Evolutionary conservation across 1,284 basidiomycete genomes (phyloP).

Genomic region (Athelia psychrophila): DNA sequence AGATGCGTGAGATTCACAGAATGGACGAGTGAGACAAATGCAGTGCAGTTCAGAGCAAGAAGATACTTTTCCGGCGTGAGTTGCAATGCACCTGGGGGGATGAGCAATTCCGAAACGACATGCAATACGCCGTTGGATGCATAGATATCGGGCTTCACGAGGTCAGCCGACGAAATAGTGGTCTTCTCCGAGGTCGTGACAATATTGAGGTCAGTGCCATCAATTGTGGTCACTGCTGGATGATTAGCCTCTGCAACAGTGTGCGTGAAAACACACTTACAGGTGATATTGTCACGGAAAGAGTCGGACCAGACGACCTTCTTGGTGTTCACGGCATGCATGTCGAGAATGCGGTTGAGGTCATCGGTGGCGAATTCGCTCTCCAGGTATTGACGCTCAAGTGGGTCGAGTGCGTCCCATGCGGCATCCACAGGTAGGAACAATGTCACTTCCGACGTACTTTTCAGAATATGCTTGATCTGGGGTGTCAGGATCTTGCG

Average conservation of each 20-base stretch:
- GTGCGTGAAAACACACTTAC: constrained; percentile 39
- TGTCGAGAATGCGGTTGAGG: constrained; percentile 71
- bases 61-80: constrained; percentile 94
- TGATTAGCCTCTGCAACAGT: constrained; percentile 12
- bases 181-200: constrained; percentile 50
- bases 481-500: constrained; percentile 60
- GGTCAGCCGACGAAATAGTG: constrained; percentile 61
- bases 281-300: constrained; percentile 48
- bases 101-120: constrained; percentile 79
- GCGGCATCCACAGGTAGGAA: constrained; percentile 89
- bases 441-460: constrained; percentile 76
- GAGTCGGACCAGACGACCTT: constrained; percentile 64
- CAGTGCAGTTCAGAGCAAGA: constrained; percentile 85
- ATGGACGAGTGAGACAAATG: constrained; percentile 87
- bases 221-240: constrained; percentile 62
- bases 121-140: constrained; percentile 96
- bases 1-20: constrained; percentile 76
- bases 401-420: constrained; percentile 60
- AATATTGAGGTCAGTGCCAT: constrained; percentile 68
- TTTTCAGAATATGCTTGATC: constrained; percentile 52
- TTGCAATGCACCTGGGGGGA: constrained; percentile 74
- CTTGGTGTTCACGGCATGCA: constrained; percentile 64
- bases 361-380: constrained; percentile 83
- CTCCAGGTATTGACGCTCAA: constrained; percentile 83
- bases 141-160: constrained; percentile 78